Base-by-base conservation (phyloP, 768 basidiomycete genomes). In the Podaxis carcinomalis region DNA sequence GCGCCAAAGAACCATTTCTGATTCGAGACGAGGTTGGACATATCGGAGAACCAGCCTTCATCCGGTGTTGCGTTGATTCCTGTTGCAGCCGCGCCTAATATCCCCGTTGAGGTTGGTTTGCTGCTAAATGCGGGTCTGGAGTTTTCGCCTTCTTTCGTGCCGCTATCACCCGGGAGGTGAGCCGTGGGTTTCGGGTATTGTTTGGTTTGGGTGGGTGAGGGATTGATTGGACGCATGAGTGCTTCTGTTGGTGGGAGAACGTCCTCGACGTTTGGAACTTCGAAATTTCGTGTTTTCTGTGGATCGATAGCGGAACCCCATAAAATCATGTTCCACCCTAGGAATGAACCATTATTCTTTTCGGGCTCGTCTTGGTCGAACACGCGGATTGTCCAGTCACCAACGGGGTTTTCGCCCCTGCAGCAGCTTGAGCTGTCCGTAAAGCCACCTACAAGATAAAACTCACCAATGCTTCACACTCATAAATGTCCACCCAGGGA, bases 401-500 rank as follows among this genome's bases (percentile, higher is more conserved):
- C 97, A 28, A 92, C 71, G 0, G 95, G 91, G 72, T 92, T 79
- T 75, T 99, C 97, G 40, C 91, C 95, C 96, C 96, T 98, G 56
- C 47, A 57, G 63, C 25, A 10, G 37, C 55, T 42, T 0, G 28
- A 61, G 75, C 40, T 23, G 60, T 10, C 63, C 27, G 54, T 13
- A 19, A 51, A 40, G 60, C 10, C 25, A 23, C 65, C 37, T 61
- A 40, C 35, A 39, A 28, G 51, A 50, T 9, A 16, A 50, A 14
- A 74, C 85, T 72, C 61, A 95, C 96, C 97, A 99, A 69, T 99
- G 97, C 74, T 99, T 99, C 59, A 98, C 84, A 35, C 86, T 85
- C 95, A 98, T 98, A 72, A 99, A 99, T n/a, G 83, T 88, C 97
- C 97, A 99, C 0, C 93, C 95, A n/a, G 85, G 84, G 71, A 82